Evolutionary conservation across 75 land plant genomes (phyloP).

Genomic region (Sequoiadendron giganteum): DNA sequence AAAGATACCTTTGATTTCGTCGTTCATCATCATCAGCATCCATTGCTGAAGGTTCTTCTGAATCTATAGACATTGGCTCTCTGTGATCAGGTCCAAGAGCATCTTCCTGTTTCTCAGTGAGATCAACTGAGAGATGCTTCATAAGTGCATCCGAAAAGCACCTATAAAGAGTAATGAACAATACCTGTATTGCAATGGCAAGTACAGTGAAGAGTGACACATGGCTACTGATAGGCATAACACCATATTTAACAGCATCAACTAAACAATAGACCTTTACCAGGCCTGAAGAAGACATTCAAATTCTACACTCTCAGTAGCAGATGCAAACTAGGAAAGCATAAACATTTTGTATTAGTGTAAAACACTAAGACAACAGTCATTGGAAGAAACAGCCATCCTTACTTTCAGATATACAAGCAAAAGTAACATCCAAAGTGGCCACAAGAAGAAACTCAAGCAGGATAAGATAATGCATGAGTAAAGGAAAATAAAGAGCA

Average conservation of each 20-base stretch:
- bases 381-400: neutral
- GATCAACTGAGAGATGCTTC: conserved; percentile 49
- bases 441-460: neutral
- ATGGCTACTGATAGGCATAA: neutral
- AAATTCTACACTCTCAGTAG: neutral
- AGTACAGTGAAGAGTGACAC: neutral
- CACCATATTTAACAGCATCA: neutral
- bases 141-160: conserved; percentile 51
- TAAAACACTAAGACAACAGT: neutral
- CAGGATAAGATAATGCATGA: neutral
- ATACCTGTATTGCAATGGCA: conserved; percentile 34
- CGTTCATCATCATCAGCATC: conserved; percentile 53
- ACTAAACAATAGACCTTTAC: neutral
- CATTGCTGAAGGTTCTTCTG: conserved; percentile 55
- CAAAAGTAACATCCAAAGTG: neutral
- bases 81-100: conserved; percentile 13
- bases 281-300: neutral
- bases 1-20: conserved; percentile 23
- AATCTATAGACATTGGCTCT: conserved; percentile 42
- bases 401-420: neutral
- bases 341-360: neutral
- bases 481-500: neutral
- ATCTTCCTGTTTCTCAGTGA: conserved; percentile 19
- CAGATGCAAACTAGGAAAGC: neutral
- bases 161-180: conserved; percentile 64